Percentiles rank a stretch among this genome's conserved stretches.
Conservation (phyloP, 2,329 filamentous ascomycete species). For the Fusarium sp. region DNA sequence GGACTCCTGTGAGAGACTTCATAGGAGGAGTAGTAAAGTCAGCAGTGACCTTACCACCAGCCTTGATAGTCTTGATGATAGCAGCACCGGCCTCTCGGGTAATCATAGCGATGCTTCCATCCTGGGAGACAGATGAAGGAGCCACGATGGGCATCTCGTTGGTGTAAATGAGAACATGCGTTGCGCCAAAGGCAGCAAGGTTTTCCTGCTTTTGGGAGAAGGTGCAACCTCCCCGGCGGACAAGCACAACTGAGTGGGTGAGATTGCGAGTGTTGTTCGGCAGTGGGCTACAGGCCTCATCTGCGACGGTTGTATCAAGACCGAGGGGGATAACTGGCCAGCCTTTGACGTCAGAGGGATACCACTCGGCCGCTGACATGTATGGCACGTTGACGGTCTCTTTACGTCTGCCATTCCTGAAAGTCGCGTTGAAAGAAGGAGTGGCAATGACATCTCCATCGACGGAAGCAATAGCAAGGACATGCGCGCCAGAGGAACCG, state of each 20-base stretch:
- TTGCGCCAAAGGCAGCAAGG: neutral
- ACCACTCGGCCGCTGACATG: neutral
- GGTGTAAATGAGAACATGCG: neutral
- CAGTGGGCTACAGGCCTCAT: neutral
- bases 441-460: conserved; percentile 39
- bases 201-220: neutral
- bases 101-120: neutral
- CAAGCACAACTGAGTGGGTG: neutral
- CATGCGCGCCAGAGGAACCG: conserved; percentile 56
- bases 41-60: neutral
- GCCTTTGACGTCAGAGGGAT: neutral
- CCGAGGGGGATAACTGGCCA: neutral
- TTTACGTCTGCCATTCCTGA: conserved; percentile 38
- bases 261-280: neutral
- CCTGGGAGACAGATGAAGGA: neutral
- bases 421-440: conserved; percentile 46
- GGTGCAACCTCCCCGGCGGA: neutral
- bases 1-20: neutral
- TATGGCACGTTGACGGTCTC: conserved; percentile 41
- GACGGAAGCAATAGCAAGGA: conserved; percentile 59
- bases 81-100: neutral
- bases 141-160: neutral
- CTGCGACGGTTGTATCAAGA: neutral
- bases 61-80: neutral
- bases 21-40: neutral